Evolutionary conservation across 1,139 yeast genomes (phyloP), one percentile per base, ranked within the genome.

Genomic region (Pneumocystis sp.): DNA sequence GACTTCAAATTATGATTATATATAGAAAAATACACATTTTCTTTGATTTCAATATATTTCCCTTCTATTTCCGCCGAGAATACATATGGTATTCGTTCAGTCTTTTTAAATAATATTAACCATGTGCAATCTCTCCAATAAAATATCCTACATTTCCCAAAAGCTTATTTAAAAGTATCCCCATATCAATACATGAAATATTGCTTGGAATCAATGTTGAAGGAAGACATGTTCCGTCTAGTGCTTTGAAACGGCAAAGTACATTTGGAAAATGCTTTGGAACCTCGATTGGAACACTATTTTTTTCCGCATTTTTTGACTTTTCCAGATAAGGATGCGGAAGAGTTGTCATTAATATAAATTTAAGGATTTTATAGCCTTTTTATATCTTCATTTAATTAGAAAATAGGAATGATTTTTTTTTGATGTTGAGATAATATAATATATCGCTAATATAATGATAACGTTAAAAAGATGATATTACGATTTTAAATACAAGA

Each of bases 1-100:
- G 96, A 84, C 73, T 87, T 87, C 70, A 86, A 80, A 1, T 91
- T 90, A 0, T 97, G 97, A 73, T 88, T 87, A 71, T 91, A 80
- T 40, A 93, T 83, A 12, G 96, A 87, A 40, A 82, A 76, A 74
- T 89, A 93, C 64, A 93, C 74, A 73, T 89, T 86, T 69, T 85
- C 89, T 66, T 81, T 83, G 69, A 95, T 86, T 72, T 91, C 97
- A 59, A 89, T 79, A 65, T 10, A 3, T 50, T 50, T 25, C 25
- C 57, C 57, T 2, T 50, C 34, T 8, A 50, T 50, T 19, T 50
- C 57, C 25, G 57, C 34, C 3, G 57, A 50, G 21, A 50, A 50
- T 25, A 50, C 3, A 12, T 50, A 50, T 25, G 57, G 34, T 50
- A 50, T 50, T 50, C 3, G 31, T 12, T 50, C 57, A 12, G 21